phyloP scores from a whole-genome alignment of 768 basidiomycete species.

The Leccinum sublutescens region DNA sequence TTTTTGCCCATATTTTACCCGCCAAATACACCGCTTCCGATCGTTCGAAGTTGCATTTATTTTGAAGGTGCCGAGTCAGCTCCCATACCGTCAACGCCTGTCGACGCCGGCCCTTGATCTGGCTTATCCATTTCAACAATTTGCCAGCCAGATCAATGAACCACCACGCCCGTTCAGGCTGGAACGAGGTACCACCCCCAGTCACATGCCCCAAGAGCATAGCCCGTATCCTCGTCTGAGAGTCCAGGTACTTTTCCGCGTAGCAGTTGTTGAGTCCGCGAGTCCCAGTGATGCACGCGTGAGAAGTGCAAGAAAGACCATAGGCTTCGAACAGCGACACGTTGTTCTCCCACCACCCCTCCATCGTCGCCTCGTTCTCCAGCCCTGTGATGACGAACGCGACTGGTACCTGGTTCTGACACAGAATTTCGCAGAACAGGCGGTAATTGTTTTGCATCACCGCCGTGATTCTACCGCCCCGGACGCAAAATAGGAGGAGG shows the following conservation, averaged over 20 bases:
- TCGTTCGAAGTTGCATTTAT: constrained; percentile 22
- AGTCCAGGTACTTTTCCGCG: constrained; percentile 33
- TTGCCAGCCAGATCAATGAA: constrained; percentile 24
- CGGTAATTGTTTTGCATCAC: constrained; percentile 32
- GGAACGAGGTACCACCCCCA: constrained; percentile 17
- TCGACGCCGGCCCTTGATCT: constrained; percentile 11
- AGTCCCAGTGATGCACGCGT: constrained; percentile 41
- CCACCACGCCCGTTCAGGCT: constrained; percentile 23
- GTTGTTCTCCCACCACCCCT: constrained; percentile 36
- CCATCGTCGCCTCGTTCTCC: constrained; percentile 34
- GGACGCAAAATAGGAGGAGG: constrained; percentile 36
- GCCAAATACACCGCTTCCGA: constrained; percentile 24
- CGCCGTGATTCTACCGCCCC: constrained; percentile 31
- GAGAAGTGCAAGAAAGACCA: constrained; percentile 26
- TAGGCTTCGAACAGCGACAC: constrained; percentile 28
- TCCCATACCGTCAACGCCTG: constrained; percentile 18
- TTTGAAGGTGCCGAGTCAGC: constrained; percentile 24
- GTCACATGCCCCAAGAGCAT: constrained; percentile 22
- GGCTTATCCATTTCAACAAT: constrained; percentile 20
- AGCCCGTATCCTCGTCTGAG: constrained; percentile 25
- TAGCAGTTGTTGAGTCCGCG: constrained; percentile 25
- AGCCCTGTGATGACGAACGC: constrained; percentile 33
- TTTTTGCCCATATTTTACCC: constrained; percentile 22
- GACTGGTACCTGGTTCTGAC: constrained; percentile 31
- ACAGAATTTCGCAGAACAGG: constrained; percentile 30